phyloP scores from a whole-genome alignment of 768 basidiomycete species.

The Leccinum fibrillosum region DNA sequence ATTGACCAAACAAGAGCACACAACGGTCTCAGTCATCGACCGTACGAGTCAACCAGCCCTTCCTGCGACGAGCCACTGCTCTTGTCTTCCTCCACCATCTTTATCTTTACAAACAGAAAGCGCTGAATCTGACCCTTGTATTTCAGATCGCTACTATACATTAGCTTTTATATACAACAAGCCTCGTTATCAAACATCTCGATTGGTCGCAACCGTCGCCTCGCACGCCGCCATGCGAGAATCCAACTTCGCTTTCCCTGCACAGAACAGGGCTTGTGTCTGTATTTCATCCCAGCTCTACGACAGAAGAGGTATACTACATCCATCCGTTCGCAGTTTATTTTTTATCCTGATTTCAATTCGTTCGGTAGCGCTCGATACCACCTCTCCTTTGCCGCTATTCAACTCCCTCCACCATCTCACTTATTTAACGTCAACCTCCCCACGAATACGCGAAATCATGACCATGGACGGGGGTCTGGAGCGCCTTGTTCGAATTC shows the following conservation, averaged over 20 bases:
- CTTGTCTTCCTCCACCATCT: slow-evolving; percentile 8
- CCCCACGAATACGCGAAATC: slow-evolving; percentile 96
- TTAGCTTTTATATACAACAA: not conserved
- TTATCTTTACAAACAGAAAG: not conserved
- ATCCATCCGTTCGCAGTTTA: not conserved
- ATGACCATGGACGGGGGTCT: slow-evolving; percentile 98
- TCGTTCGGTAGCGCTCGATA: slow-evolving; percentile 43
- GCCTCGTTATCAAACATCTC: slow-evolving; percentile 13
- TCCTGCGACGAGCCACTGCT: slow-evolving; percentile 15
- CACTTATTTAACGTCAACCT: slow-evolving; percentile 94
- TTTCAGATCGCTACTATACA: not conserved
- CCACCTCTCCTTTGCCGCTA: slow-evolving; percentile 59
- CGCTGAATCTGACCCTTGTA: not conserved
- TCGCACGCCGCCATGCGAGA: slow-evolving; percentile 68
- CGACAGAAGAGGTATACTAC: slow-evolving; percentile 79
- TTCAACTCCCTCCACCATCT: slow-evolving; percentile 96
- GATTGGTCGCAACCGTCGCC: slow-evolving; percentile 15
- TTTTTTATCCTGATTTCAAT: slow-evolving; percentile 8
- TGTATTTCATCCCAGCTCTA: slow-evolving; percentile 94
- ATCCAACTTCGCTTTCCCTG: slow-evolving; percentile 91
- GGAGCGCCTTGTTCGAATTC: slow-evolving; percentile 89
- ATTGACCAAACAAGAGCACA: slow-evolving; percentile 29
- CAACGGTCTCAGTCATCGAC: slow-evolving; percentile 29
- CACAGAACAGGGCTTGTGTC: slow-evolving; percentile 92
- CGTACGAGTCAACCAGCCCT: slow-evolving; percentile 27